Evolutionary conservation across 768 basidiomycete species (phyloP).

Genomic region (Agaricus sinodeliciosus): DNA sequence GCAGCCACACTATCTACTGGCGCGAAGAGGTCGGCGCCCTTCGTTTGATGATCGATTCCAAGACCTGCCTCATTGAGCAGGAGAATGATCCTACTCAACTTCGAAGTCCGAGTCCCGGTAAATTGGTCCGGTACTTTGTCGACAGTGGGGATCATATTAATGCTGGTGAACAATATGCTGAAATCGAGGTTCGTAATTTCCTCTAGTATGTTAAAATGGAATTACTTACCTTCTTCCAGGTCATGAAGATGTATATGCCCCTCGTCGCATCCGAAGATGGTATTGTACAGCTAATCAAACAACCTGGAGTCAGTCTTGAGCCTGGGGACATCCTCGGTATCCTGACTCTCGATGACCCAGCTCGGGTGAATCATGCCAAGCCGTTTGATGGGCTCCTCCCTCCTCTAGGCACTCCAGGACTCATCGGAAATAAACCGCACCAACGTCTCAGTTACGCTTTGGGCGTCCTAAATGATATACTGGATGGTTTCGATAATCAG

Average conservation of each 20-base stretch:
- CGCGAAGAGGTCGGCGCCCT: constrained; percentile 95
- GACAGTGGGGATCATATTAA: constrained; percentile 97
- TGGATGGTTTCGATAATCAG: constrained; percentile 96
- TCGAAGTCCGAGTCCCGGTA: constrained; percentile 93
- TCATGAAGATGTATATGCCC: constrained; percentile 99
- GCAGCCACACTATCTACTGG: constrained; percentile 97
- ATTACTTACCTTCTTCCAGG: constrained; percentile 31
- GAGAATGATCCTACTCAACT: constrained; percentile 99
- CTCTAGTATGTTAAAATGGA: neutral
- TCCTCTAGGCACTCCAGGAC: constrained; percentile 75
- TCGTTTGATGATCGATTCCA: constrained; percentile 89
- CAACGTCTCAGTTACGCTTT: constrained; percentile 75
- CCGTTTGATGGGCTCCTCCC: constrained; percentile 95
- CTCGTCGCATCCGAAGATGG: constrained; percentile 93
- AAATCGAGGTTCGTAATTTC: constrained; percentile 75
- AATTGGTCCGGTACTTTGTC: constrained; percentile 89
- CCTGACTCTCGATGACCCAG: constrained; percentile 91
- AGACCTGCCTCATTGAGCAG: constrained; percentile 98
- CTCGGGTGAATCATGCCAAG: constrained; percentile 95
- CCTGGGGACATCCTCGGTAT: constrained; percentile 98
- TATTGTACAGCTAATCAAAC: constrained; percentile 92
- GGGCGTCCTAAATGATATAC: constrained; percentile 78
- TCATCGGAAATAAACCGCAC: constrained; percentile 85
- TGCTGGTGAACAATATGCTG: constrained; percentile 95
- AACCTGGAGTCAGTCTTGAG: constrained; percentile 93